A percentile compares a stretch with the other conserved stretches of the same genome.
These are phyloP conservation scores for Fraxinus velutina DNA, from an alignment of 305 asterid species.

Conservation along the genomic window DNA sequence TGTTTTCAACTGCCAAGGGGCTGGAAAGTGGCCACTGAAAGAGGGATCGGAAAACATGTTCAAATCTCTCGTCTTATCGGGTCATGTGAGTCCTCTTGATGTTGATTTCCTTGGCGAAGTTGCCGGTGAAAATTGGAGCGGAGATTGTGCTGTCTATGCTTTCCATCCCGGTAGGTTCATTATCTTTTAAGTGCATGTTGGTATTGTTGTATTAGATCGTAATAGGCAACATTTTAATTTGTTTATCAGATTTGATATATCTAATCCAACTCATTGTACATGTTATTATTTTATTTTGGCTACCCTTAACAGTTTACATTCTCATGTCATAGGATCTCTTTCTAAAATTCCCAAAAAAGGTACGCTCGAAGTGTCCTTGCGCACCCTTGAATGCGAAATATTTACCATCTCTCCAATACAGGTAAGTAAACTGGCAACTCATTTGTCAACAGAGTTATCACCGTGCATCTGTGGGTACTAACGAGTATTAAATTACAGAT, in stretches of 20 bases:
- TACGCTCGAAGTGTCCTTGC: conserved; percentile 28
- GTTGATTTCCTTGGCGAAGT: conserved; percentile 37
- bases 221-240: not conserved
- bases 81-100: conserved; percentile 36
- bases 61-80: conserved; percentile 23
- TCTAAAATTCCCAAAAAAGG: conserved; percentile 25
- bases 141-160: conserved; percentile 41
- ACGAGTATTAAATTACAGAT: conserved; percentile 18
- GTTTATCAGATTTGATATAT: not conserved
- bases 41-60: conserved; percentile 16
- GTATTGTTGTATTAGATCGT: not conserved
- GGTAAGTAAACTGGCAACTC: conserved; percentile 22
- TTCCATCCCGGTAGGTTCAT: conserved; percentile 30
- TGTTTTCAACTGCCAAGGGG: conserved; percentile 51
- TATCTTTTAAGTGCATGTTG: not conserved
- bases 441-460: not conserved
- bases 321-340: conserved; percentile 31
- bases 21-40: conserved; percentile 39
- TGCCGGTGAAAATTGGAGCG: conserved; percentile 29
- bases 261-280: not conserved
- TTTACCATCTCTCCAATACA: conserved; percentile 45
- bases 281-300: not conserved
- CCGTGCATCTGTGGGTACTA: not conserved
- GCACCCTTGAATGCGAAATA: conserved; percentile 38
- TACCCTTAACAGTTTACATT: not conserved